Evolutionary conservation across 2,329 filamentous ascomycete genomes (phyloP).

Genomic region (Aspergillus glaucus): DNA sequence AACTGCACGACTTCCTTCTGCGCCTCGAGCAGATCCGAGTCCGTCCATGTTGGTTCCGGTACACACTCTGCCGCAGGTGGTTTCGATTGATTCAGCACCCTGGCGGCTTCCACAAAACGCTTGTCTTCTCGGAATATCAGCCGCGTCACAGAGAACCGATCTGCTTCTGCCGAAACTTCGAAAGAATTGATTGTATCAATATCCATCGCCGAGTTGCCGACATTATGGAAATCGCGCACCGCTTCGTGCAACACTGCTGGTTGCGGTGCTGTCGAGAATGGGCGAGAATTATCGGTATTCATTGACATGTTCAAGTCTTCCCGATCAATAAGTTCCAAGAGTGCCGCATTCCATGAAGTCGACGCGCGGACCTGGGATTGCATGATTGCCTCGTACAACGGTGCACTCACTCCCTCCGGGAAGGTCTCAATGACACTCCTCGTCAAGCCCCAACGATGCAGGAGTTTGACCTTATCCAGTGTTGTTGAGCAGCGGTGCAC

Average conservation of each 20-base stretch:
- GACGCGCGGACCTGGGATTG: slow-evolving; percentile 78
- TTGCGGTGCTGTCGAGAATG: slow-evolving; percentile 28
- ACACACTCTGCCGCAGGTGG: slow-evolving; percentile 72
- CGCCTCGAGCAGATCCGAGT: slow-evolving; percentile 80
- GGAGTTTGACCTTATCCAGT: slow-evolving; percentile 64
- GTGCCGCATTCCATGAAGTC: slow-evolving; percentile 62
- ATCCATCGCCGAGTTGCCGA: slow-evolving; percentile 54
- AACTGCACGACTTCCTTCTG: slow-evolving; percentile 87
- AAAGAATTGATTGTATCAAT: slow-evolving; percentile 51
- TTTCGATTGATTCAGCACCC: slow-evolving; percentile 77
- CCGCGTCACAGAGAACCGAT: slow-evolving; percentile 74
- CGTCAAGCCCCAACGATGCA: slow-evolving; percentile 62
- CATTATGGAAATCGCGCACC: slow-evolving; percentile 67
- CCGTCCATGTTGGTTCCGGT: slow-evolving; percentile 69
- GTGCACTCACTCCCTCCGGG: slow-evolving; percentile 74
- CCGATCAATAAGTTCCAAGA: slow-evolving; percentile 71
- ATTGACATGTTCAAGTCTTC: slow-evolving; percentile 70
- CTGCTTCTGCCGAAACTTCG: slow-evolving; percentile 75
- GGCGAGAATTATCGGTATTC: slow-evolving; percentile 38
- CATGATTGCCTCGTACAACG: slow-evolving; percentile 77
- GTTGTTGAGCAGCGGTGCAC: slow-evolving; percentile 46
- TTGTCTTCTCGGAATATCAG: slow-evolving; percentile 89
- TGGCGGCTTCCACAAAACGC: slow-evolving; percentile 77
- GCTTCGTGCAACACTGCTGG: slow-evolving; percentile 57
- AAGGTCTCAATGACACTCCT: slow-evolving; percentile 67